Base-by-base conservation (phyloP, 176 grass and related monocot species). In the Puccinellia tenuiflora region DNA sequence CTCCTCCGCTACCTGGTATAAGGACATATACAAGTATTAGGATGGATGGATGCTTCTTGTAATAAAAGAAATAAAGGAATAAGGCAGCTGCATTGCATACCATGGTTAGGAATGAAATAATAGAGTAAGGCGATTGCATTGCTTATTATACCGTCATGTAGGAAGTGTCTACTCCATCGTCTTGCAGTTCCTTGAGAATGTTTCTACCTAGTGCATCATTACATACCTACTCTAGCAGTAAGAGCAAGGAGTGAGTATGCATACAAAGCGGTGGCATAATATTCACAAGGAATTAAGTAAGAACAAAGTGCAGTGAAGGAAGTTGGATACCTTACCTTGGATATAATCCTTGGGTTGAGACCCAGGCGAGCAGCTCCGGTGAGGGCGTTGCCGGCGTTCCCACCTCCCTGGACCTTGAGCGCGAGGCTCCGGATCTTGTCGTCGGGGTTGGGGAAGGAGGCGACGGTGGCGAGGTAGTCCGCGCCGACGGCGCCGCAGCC, bases 381-480 rank as follows among this genome's bases (percentile, higher is more conserved):
- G 55, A 98, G 83, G 31, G 96, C 96, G 75, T 98, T 98, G n/a
- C 90, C 95, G 11, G 88, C 79, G 87, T 98, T 98, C 35, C 96
- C 96, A 15, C 92, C 96, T 34, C 95, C 96, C 87, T 93, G 72
- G 4, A 98, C 85, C 92, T 95, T 98, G 46, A 95, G 88, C 38
- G 52, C 87, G 55, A 93, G 59, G 86, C 96, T 98, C 12, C 95
- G 92, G 86, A 95, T 95, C 90, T 95, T 98, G 67, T 98, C 92
- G 82, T 98, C 92, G 6, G 96, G 96, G 80, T 87, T 88, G 59
- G 92, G 96, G 88, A 88, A 95, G 35, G 90, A 92, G 40, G 90
- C 90, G 52, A 98, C 96, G 35, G 96, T 93, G 13, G 96, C 90
- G 88, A 98, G 75, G 84, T 88, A 98, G 85, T 98, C 96, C 59